Conservation (phyloP, 169 alveolate species). For the Besnoitia besnoiti region DNA sequence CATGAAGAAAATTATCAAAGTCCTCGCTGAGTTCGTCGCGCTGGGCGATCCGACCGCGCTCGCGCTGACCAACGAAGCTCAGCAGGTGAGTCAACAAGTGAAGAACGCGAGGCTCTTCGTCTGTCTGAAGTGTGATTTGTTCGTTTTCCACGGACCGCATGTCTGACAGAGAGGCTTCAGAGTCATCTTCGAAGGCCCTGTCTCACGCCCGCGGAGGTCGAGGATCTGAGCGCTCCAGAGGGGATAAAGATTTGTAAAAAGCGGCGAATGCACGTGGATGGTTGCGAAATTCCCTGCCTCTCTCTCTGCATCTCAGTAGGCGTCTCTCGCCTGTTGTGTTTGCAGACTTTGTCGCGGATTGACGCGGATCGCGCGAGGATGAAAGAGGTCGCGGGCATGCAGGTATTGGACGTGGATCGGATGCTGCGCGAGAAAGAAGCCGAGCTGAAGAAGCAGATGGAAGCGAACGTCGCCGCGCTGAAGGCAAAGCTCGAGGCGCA, state of each 20-base stretch:
- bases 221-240: too few species aligned
- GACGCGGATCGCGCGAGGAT: background rate
- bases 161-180: too few species aligned
- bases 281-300: background rate
- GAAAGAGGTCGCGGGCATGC: slow-evolving; percentile 1
- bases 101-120: too few species aligned
- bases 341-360: background rate
- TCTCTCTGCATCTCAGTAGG: background rate
- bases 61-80: background rate
- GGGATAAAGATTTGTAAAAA: background rate
- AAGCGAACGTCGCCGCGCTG: background rate
- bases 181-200: too few species aligned
- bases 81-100: background rate
- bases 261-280: background rate
- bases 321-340: background rate
- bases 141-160: too few species aligned
- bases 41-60: background rate
- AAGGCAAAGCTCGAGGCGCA: background rate
- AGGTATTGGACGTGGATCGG: slow-evolving; percentile 2
- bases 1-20: background rate
- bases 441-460: slow-evolving; percentile 16
- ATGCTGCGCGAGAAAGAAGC: background rate
- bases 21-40: slow-evolving; percentile 3
- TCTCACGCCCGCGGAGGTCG: too few species aligned
- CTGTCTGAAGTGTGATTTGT: too few species aligned